Evolutionary conservation across 805 yeast species (phyloP), one percentile per base, ranked within the genome.

Genomic region (Candida patagonica): DNA sequence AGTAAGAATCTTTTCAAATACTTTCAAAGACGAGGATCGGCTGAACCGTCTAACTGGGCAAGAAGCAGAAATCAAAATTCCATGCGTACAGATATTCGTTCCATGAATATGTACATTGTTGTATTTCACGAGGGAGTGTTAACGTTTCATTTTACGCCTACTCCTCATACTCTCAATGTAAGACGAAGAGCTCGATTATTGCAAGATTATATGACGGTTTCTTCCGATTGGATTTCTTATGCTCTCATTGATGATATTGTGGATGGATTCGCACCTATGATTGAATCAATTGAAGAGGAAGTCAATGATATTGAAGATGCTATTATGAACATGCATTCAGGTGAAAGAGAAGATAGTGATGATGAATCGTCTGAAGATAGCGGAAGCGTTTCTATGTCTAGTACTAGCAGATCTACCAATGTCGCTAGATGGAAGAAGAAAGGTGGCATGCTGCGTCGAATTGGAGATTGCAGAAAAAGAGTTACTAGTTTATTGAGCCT

Each of bases 231-330:
- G 98, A 80, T 92, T 34, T 89, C 96, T 1, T 92, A 92, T 62
- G 97, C 97, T 0, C 64, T 92, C 47, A 85, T 92, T 51, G 98
- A 92, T 65, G 97, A 92, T 58, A 85, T 92, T 47, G 89, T 96
- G 0, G 98, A 92, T 67, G 94, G 94, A 0, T 92, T 85, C 67
- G 97, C 94, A 1, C 98, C 98, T 2, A 76, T 92, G 80, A 88
- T 92, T 46, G 94, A 85, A 43, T 75, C 89, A 35, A 88, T 92
- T 38, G 97, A 92, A 56, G 86, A 79, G 43, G 98, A 92, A 53
- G 97, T 92, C 17, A 86, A 87, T 56, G 72, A 76, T n/a, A 92
- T 92, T 46, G 98, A 92, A 54, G 96, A 89, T 53, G 82, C 88
- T 2, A 89, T 92, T 38, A 65, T 92, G 51, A 70, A 72, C 42